Evolutionary conservation across 257 asterid species (phyloP).

Genomic region (Leonotis leonurus): DNA sequence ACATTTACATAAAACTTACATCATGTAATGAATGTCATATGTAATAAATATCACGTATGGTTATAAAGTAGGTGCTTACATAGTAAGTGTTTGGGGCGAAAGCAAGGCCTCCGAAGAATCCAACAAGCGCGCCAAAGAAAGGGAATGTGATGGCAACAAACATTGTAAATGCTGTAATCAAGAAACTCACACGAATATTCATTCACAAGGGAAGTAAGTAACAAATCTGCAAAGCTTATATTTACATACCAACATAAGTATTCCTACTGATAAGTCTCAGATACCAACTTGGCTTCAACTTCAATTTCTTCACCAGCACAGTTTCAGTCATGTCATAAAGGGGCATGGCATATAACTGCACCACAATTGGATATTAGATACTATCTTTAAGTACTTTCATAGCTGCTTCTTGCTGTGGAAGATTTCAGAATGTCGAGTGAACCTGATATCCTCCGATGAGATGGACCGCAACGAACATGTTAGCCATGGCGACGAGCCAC

Average conservation of each 20-base stretch:
- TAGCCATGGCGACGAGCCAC: constrained; percentile 14
- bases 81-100: neutral
- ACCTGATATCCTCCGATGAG: constrained; percentile 32
- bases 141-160: neutral
- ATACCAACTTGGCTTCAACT: neutral
- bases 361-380: no score
- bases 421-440: neutral
- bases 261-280: neutral
- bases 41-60: no score
- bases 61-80: neutral
- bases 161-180: neutral
- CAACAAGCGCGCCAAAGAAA: neutral
- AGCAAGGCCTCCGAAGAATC: neutral
- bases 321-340: neutral
- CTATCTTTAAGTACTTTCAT: no score
- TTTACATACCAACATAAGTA: neutral
- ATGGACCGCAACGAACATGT: neutral
- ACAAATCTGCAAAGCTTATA: neutral
- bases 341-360: neutral
- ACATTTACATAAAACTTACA: no score
- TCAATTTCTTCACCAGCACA: neutral
- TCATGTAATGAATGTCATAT: neutral
- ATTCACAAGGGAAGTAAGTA: neutral
- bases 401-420: no score
- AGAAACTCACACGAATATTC: no score